These are phyloP conservation scores for Geum urbanum DNA, from an alignment of 306 rosid genomes.

Conservation along the genomic window DNA sequence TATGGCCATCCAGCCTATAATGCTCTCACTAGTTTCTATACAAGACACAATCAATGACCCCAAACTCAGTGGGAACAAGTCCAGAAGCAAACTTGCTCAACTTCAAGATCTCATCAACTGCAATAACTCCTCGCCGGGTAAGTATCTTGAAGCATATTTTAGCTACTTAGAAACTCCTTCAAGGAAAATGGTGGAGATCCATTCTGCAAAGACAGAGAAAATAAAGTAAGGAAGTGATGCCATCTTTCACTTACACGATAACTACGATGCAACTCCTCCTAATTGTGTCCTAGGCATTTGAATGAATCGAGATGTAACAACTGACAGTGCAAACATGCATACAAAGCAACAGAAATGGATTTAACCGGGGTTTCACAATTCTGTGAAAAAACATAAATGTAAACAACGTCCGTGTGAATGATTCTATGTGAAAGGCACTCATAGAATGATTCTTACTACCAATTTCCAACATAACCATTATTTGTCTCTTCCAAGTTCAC, in stretches of 20 bases:
- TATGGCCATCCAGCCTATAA: slow-evolving; percentile 15
- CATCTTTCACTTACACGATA: not conserved
- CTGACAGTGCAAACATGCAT: no score
- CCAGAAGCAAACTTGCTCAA: slow-evolving; percentile 10
- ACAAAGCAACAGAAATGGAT: no score
- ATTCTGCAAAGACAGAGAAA: slow-evolving; percentile 50
- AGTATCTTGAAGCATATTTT: slow-evolving; percentile 22
- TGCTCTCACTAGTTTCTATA: slow-evolving; percentile 18
- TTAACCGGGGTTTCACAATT: no score
- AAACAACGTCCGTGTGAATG: no score
- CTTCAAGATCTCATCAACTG: slow-evolving; percentile 7
- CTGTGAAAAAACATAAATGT: no score
- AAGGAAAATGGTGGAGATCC: slow-evolving; percentile 58
- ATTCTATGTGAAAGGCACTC: no score
- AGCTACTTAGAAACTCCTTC: slow-evolving; percentile 67
- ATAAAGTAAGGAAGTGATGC: slow-evolving; percentile 21
- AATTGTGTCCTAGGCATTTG: not conserved
- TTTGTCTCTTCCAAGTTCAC: not conserved
- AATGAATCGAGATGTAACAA: not conserved
- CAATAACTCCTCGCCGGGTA: slow-evolving; percentile 18
- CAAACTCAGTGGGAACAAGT: slow-evolving; percentile 28
- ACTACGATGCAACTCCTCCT: not conserved
- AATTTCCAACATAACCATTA: not conserved
- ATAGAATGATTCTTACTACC: not conserved
- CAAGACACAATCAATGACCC: slow-evolving; percentile 13